Evolutionary conservation across 2,329 filamentous ascomycete genomes (phyloP).

Genomic region (Sclerotinia borealis): DNA sequence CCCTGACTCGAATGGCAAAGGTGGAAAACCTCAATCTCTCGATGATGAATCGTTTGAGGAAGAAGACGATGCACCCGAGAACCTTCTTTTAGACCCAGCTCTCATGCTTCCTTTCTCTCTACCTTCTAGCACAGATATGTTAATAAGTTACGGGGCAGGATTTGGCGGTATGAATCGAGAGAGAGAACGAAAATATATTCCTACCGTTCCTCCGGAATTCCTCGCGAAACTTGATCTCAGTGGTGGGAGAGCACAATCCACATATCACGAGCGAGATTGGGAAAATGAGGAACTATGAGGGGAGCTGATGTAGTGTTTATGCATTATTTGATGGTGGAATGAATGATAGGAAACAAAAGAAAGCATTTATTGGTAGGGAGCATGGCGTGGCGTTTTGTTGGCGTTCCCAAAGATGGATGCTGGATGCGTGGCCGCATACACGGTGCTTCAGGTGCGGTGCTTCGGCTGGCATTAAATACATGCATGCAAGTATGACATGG

Average conservation of each 20-base stretch:
- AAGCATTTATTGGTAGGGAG: slow-evolving; percentile 11
- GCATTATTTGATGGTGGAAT: background rate
- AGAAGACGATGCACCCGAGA: slow-evolving; percentile 63
- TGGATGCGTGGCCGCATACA: background rate
- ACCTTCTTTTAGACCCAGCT: slow-evolving; percentile 79
- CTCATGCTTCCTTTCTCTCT: slow-evolving; percentile 93
- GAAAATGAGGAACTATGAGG: slow-evolving; percentile 51
- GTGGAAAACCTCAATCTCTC: slow-evolving; percentile 22
- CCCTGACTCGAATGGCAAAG: slow-evolving; percentile 36
- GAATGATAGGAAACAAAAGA: background rate
- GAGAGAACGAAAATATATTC: slow-evolving; percentile 89
- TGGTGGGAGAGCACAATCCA: slow-evolving; percentile 45
- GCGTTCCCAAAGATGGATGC: background rate
- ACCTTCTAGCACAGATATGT: slow-evolving; percentile 94
- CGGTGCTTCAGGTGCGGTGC: too few species aligned
- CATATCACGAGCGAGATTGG: slow-evolving; percentile 60
- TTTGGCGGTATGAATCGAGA: slow-evolving; percentile 91
- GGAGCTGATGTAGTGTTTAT: background rate
- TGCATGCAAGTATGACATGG: background rate
- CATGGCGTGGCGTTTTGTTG: slow-evolving; percentile 11
- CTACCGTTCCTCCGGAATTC: slow-evolving; percentile 90
- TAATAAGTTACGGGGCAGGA: slow-evolving; percentile 88
- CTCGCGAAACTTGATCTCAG: slow-evolving; percentile 70
- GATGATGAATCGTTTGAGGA: slow-evolving; percentile 36
- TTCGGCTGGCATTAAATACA: background rate